Evolutionary conservation across 2,329 filamentous ascomycete species (phyloP).

Genomic region (Penicillium concentricum): DNA sequence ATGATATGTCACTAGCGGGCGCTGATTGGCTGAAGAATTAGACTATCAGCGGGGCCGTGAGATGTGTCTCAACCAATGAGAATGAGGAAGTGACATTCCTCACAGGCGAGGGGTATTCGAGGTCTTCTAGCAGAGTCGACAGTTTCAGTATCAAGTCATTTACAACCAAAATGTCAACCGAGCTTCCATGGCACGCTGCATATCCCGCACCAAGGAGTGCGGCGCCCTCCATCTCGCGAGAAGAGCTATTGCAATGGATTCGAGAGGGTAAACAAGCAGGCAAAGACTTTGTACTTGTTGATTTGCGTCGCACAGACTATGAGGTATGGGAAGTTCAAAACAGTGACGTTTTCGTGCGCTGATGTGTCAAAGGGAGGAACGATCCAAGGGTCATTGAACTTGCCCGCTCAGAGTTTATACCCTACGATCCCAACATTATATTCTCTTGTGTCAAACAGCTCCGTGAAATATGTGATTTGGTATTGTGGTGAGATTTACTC

Average conservation of each 20-base stretch:
- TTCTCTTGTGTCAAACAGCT: slow-evolving; percentile 29
- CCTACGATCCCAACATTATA: slow-evolving; percentile 38
- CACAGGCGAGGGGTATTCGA: neutral
- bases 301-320: slow-evolving; percentile 48
- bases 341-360: neutral
- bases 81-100: slow-evolving; percentile 2
- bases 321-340: slow-evolving; percentile 35
- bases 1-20: slow-evolving; percentile 6
- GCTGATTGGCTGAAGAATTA: slow-evolving; percentile 12
- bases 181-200: slow-evolving; percentile 41
- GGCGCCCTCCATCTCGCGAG: slow-evolving; percentile 29
- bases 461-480: slow-evolving; percentile 38
- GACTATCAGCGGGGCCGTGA: neutral
- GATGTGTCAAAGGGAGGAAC: slow-evolving; percentile 53
- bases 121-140: neutral
- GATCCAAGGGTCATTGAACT: slow-evolving; percentile 55
- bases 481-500: slow-evolving; percentile 41
- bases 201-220: slow-evolving; percentile 39
- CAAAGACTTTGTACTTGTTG: slow-evolving; percentile 45
- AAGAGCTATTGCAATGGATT: slow-evolving; percentile 41
- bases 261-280: slow-evolving; percentile 28
- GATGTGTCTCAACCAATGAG: slow-evolving; percentile 1
- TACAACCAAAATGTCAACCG: slow-evolving; percentile 1
- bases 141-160: neutral
- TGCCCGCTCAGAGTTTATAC: slow-evolving; percentile 44